Percentiles rank a stretch among this genome's conserved stretches.
Conservation (phyloP, 495 filamentous ascomycete species). For the Neurospora terricola region DNA sequence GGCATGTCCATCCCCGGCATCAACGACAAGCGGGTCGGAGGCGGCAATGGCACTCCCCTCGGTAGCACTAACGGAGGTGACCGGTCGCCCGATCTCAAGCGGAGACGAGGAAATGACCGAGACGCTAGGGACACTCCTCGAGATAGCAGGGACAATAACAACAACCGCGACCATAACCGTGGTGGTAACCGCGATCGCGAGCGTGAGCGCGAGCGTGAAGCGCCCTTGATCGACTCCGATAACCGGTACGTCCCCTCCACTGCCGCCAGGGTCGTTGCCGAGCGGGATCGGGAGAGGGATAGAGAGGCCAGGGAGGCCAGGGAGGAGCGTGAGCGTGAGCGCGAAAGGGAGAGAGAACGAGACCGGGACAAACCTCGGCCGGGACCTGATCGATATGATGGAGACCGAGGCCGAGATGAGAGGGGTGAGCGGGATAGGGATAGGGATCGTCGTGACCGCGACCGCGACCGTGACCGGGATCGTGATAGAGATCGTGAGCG, state of each 20-base stretch:
- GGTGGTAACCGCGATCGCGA: slow-evolving; percentile 13
- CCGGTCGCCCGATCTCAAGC: slow-evolving; percentile 36
- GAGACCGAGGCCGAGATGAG: slow-evolving; percentile 11
- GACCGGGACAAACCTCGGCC: slow-evolving; percentile 11
- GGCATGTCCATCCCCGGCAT: slow-evolving; percentile 38
- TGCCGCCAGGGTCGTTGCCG: slow-evolving; percentile 12
- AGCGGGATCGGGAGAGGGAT: slow-evolving; percentile 30
- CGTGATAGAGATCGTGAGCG: slow-evolving; percentile 17
- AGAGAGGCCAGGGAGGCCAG: background rate
- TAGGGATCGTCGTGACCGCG: slow-evolving; percentile 17
- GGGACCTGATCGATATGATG: slow-evolving; percentile 9
- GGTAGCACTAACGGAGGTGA: slow-evolving; percentile 18
- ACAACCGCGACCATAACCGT: background rate
- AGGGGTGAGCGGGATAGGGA: slow-evolving; percentile 13
- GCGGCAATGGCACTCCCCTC: background rate
- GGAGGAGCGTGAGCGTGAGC: slow-evolving; percentile 13
- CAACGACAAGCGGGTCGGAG: slow-evolving; percentile 26
- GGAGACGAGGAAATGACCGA: slow-evolving; percentile 32
- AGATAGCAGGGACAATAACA: background rate
- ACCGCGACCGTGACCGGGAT: slow-evolving; percentile 27
- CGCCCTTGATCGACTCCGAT: slow-evolving; percentile 5
- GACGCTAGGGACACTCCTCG: slow-evolving; percentile 15
- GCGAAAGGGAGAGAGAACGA: slow-evolving; percentile 31
- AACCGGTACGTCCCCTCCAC: slow-evolving; percentile 6
- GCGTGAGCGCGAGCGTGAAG: slow-evolving; percentile 15